Base-by-base conservation (phyloP, 2,329 filamentous ascomycete species). In the Xylariaceae sp. region DNA sequence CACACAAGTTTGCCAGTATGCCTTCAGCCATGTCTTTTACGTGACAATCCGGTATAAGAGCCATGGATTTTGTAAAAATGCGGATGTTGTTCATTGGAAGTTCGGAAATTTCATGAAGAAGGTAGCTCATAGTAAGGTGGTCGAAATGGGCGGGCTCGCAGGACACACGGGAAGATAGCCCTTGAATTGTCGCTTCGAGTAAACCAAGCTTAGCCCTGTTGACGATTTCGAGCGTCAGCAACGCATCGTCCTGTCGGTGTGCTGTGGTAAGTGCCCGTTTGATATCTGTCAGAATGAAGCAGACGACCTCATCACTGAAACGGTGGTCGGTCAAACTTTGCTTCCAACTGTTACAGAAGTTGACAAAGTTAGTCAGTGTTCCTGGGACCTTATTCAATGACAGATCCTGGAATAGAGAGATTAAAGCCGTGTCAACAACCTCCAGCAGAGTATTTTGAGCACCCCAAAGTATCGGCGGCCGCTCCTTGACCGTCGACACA, bases 321-420 rank as follows among this genome's bases (percentile, higher is more conserved):
- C 40, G 4, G 9, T 44, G 51, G 12, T 50, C 40, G 7, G 54
- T 21, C 48, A 69, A 55, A 29, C 48, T 49, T 23, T 58, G 18
- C 43, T n/a, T 55, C 60, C 67, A 70, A 37, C 41, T 53, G 37
- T 60, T 23, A 44, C 68, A 69, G 23, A 71, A 69, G 3, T 20
- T n/a, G 2, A 48, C 41, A 20, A 70, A 64, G 20, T 57, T 54
- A 9, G 53, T 21, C 19, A 50, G 50, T 37, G 18, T 21, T 2
- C 7, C 23, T 1, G 43, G 20, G 10, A 47, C 50, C 19, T n/a
- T 16, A 16, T 16, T 7, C 14, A 50, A 52, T 16, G 23, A 43
- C 26, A 60, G 44, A 45, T 67, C 64, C 18, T n/a, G 45, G 44
- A 44, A 48, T n/a, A 67, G 12, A n/a, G 41, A 46, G 19, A 49